A percentile compares a stretch with the other conserved stretches of the same genome.
phyloP scores from a whole-genome alignment of 352 stramenopile species.

The Elongisporangium undulatum region DNA sequence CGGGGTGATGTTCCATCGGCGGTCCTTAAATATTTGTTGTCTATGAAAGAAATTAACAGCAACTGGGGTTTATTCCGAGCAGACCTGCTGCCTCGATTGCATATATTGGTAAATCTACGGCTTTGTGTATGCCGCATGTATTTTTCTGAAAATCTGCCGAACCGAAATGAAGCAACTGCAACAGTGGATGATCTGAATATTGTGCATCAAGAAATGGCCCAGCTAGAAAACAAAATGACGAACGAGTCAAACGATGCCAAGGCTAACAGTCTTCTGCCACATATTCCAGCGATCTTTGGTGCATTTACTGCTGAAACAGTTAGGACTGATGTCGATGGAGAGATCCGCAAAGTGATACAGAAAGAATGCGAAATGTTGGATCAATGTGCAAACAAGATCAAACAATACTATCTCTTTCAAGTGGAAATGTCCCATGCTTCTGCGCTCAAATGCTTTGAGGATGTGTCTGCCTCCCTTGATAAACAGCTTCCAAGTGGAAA shows the following conservation, averaged over 20 bases:
- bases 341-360: conserved; percentile 12
- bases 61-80: conserved; percentile 65
- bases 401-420: conserved; percentile 42
- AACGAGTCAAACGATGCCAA: not conserved
- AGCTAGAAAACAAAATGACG: not conserved
- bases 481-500: not conserved
- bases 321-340: conserved; percentile 12
- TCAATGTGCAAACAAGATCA: conserved; percentile 23
- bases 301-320: conserved; percentile 37
- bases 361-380: conserved; percentile 33
- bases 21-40: conserved; percentile 42
- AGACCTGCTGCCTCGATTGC: conserved; percentile 61
- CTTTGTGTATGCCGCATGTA: conserved; percentile 21
- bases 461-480: conserved; percentile 7
- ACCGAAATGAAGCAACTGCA: not conserved
- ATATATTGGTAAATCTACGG: conserved; percentile 63
- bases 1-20: not conserved
- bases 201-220: not conserved
- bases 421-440: conserved; percentile 25
- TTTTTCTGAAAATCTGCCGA: not conserved
- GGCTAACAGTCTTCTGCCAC: not conserved
- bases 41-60: conserved; percentile 31
- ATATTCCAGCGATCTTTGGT: conserved; percentile 1
- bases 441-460: conserved; percentile 16
- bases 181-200: not conserved